Evolutionary conservation across 2,329 filamentous ascomycete genomes (phyloP).

Genomic region (Cyphellophora attinorum): DNA sequence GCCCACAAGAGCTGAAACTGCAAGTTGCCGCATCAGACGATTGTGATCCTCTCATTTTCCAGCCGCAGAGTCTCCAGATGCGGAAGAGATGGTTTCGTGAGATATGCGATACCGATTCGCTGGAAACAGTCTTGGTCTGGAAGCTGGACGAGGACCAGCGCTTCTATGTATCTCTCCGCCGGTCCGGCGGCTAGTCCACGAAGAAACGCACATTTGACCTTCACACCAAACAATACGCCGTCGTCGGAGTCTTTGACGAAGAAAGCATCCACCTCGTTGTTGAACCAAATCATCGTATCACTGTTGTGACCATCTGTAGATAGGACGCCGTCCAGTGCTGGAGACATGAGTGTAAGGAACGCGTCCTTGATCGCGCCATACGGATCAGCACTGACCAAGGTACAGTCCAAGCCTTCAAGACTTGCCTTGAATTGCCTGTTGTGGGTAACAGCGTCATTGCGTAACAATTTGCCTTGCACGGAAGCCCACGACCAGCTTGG

Average conservation of each 20-base stretch:
- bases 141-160: background rate
- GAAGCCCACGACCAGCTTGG: conserved; percentile 10
- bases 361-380: background rate
- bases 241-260: background rate
- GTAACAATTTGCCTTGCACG: background rate
- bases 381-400: background rate
- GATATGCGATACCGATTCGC: background rate
- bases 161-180: background rate
- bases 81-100: background rate
- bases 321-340: background rate
- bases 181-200: background rate
- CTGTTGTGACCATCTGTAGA: background rate
- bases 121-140: background rate
- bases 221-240: background rate
- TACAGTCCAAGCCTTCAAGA: background rate
- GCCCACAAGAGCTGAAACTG: no score
- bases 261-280: background rate
- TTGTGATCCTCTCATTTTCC: background rate
- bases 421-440: background rate
- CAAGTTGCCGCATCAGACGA: no score
- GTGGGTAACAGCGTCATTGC: background rate
- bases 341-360: background rate
- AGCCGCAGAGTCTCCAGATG: background rate
- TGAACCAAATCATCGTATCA: background rate
- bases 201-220: background rate